Percentiles rank a stretch among this genome's conserved stretches.
Conservation (phyloP, 257 asterid species). For the Agastache rugosa region DNA sequence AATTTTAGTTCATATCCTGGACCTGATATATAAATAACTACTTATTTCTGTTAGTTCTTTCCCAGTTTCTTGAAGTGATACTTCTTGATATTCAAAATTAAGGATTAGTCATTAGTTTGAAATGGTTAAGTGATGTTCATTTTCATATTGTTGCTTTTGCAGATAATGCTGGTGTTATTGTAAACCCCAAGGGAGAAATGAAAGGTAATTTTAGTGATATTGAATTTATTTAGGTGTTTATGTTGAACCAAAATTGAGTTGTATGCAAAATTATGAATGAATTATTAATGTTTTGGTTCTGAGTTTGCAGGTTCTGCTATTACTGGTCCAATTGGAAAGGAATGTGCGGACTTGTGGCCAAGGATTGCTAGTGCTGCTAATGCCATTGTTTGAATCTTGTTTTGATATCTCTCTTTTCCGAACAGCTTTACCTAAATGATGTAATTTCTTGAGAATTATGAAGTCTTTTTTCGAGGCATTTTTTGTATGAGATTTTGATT, state of each 20-base stretch:
- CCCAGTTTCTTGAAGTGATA: background rate
- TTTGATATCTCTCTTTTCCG: background rate
- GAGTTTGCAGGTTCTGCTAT: conserved; percentile 46
- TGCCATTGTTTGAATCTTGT: conserved; percentile 31
- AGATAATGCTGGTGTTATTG: conserved; percentile 70
- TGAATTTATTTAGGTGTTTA: background rate
- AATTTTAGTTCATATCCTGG: background rate
- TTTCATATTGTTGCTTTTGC: background rate
- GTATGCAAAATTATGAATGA: background rate
- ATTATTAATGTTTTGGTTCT: background rate
- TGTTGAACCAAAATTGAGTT: background rate
- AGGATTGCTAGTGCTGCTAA: conserved; percentile 61
- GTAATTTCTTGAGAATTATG: background rate
- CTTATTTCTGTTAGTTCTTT: background rate
- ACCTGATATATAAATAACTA: too few species aligned
- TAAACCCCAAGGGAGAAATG: conserved; percentile 69
- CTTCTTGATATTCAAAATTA: background rate
- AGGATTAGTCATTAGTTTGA: background rate
- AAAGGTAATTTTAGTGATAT: conserved; percentile 41
- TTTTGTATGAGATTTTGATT: background rate
- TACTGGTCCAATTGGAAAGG: conserved; percentile 67
- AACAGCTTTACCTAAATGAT: background rate
- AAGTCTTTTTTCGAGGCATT: background rate
- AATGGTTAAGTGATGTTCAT: too few species aligned
- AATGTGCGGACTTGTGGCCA: conserved; percentile 61